phyloP scores from a whole-genome alignment of 495 filamentous ascomycete genomes.

The Darksidea phi region DNA sequence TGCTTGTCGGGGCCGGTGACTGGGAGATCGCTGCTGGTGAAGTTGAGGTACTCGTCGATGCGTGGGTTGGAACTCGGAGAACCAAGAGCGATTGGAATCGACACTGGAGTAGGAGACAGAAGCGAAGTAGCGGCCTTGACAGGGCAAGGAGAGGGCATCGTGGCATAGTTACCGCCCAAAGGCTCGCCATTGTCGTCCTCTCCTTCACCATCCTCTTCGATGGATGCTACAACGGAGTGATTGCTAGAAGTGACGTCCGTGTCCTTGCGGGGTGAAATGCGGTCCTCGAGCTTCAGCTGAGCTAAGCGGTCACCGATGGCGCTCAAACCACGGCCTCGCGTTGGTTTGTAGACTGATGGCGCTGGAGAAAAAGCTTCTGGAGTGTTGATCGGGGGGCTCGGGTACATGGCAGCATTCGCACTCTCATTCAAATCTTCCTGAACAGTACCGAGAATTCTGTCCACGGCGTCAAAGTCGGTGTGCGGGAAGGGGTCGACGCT shows the following conservation, averaged over 20 bases:
- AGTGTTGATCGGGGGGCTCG: constrained; percentile 33
- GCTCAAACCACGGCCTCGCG: constrained; percentile 15
- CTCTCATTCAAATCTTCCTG: constrained; percentile 24
- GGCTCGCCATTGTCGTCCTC: neutral
- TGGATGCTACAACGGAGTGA: neutral
- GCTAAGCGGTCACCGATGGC: constrained; percentile 18
- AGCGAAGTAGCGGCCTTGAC: neutral
- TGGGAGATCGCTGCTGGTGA: neutral
- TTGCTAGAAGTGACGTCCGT: constrained; percentile 5
- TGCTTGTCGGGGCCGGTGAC: neutral
- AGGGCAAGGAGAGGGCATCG: neutral
- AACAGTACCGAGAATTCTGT: constrained; percentile 21
- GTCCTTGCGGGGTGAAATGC: neutral
- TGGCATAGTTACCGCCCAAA: neutral
- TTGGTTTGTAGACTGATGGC: constrained; percentile 4
- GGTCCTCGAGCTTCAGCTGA: constrained; percentile 8
- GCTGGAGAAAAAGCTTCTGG: constrained; percentile 21
- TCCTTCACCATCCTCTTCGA: neutral
- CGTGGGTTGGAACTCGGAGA: constrained; percentile 9
- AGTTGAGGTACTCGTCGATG: constrained; percentile 12
- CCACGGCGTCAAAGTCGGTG: constrained; percentile 13
- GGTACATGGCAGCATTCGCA: constrained; percentile 14
- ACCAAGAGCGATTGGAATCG: constrained; percentile 13
- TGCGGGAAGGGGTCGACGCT: neutral
- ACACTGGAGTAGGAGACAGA: neutral